Percentiles rank a stretch among this genome's conserved stretches.
Evolutionary conservation across 192 early-diverging fungal genomes (phyloP).

Genomic region (Coemansia sp.): DNA sequence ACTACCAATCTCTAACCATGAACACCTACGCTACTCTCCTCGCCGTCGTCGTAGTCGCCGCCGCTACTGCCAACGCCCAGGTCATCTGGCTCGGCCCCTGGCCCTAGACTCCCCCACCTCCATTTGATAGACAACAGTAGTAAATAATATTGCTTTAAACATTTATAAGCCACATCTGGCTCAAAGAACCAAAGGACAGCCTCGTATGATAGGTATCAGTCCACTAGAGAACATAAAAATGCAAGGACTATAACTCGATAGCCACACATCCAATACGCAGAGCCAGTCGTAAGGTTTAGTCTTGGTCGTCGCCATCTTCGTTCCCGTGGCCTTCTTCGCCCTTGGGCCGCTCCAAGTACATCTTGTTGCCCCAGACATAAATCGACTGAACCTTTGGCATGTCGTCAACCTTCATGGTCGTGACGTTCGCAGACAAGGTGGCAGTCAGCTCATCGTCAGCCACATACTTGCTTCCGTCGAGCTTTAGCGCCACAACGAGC

Average conservation of each 20-base stretch:
- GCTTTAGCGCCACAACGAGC: conserved; percentile 7
- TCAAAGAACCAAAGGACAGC: not conserved
- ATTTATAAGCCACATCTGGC: not conserved
- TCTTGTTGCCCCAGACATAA: conserved; percentile 50
- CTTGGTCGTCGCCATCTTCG: conserved; percentile 1
- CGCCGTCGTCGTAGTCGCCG: not conserved
- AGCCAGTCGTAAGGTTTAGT: not conserved
- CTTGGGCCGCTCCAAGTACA: conserved; percentile 34
- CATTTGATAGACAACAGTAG: not conserved
- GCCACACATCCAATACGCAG: not conserved
- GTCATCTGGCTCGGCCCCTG: not conserved
- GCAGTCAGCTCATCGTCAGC: conserved; percentile 9
- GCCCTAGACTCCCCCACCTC: not conserved
- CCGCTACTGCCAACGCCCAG: conserved; percentile 1
- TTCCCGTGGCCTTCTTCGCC: conserved; percentile 8
- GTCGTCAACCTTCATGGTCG: conserved; percentile 6
- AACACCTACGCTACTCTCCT: not conserved
- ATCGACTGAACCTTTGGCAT: conserved; percentile 20
- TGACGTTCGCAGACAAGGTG: conserved; percentile 10
- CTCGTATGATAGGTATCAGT: too few relatives aligned
- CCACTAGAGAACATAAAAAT: not conserved
- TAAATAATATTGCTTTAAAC: not conserved
- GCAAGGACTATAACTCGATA: not conserved
- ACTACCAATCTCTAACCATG: not conserved
- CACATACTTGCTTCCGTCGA: not conserved